These are phyloP conservation scores for Kwoniella sp. DNA, from an alignment of 768 basidiomycete genomes.

Conservation along the genomic window DNA sequence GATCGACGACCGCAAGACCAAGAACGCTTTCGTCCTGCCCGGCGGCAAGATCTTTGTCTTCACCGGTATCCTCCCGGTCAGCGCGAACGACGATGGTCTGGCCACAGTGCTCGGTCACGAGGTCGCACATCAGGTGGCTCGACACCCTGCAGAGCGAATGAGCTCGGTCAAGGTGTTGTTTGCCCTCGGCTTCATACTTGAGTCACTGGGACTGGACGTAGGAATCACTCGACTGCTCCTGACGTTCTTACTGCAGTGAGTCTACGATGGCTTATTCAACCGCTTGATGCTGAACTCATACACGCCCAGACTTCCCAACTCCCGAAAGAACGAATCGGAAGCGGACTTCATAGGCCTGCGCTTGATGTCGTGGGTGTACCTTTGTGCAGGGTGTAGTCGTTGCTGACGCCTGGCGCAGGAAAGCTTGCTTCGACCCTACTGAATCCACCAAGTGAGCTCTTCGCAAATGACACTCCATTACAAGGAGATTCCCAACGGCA, in stretches of 20 bases:
- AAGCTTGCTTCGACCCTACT: slow-evolving; percentile 79
- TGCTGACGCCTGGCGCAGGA: slow-evolving; percentile 16
- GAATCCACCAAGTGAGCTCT: slow-evolving; percentile 69
- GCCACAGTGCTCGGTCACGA: slow-evolving; percentile 83
- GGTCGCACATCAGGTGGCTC: slow-evolving; percentile 61
- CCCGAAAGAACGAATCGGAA: slow-evolving; percentile 74
- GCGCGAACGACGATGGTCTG: slow-evolving; percentile 71
- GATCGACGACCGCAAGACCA: slow-evolving; percentile 63
- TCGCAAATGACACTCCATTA: too few species aligned
- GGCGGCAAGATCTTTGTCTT: slow-evolving; percentile 76
- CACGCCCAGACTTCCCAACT: slow-evolving; percentile 65
- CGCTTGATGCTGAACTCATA: not conserved
- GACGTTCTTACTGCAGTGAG: slow-evolving; percentile 56
- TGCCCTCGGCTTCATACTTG: slow-evolving; percentile 53
- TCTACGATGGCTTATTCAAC: not conserved
- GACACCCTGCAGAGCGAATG: slow-evolving; percentile 53
- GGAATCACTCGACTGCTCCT: slow-evolving; percentile 56
- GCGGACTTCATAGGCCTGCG: slow-evolving; percentile 82
- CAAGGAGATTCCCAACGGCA: too few species aligned
- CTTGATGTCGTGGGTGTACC: slow-evolving; percentile 59
- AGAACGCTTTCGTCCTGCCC: slow-evolving; percentile 74
- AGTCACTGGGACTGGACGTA: slow-evolving; percentile 58
- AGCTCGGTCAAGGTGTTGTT: slow-evolving; percentile 50
- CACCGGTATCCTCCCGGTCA: slow-evolving; percentile 78
- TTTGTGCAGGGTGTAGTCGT: not conserved